phyloP scores from a whole-genome alignment of 306 rosid species.

The Citrullus amarus region DNA sequence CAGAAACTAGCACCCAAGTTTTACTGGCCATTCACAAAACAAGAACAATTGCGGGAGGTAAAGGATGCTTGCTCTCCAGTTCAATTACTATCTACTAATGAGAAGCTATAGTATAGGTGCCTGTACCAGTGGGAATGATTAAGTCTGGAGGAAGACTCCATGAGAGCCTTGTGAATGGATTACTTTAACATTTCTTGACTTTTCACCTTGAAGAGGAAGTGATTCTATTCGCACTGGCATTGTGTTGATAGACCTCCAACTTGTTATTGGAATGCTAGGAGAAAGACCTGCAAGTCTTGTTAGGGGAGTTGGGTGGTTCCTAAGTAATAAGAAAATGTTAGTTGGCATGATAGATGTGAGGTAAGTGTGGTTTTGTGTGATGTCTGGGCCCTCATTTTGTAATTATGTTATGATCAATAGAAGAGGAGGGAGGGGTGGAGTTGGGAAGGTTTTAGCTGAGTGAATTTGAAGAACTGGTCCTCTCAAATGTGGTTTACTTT shows the following conservation, averaged over 20 bases:
- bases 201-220: neutral
- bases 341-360: neutral
- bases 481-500: neutral
- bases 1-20: neutral
- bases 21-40: neutral
- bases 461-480: neutral
- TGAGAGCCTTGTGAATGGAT: neutral
- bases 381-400: neutral
- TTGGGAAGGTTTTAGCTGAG: neutral
- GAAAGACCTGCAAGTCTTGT: neutral
- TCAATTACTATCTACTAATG: neutral
- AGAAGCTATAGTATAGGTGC: neutral
- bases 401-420: neutral
- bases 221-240: neutral
- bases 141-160: neutral
- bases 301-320: neutral
- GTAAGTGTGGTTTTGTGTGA: neutral
- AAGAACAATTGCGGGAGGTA: neutral
- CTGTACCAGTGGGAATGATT: neutral
- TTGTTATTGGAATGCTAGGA: neutral
- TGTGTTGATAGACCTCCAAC: neutral
- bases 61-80: neutral
- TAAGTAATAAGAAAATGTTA: neutral
- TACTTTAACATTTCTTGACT: neutral
- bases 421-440: neutral